A percentile compares a stretch with the other conserved stretches of the same genome.
These are phyloP conservation scores for Areca catechu DNA, from an alignment of 176 grass and related monocot species.

Conservation along the genomic window DNA sequence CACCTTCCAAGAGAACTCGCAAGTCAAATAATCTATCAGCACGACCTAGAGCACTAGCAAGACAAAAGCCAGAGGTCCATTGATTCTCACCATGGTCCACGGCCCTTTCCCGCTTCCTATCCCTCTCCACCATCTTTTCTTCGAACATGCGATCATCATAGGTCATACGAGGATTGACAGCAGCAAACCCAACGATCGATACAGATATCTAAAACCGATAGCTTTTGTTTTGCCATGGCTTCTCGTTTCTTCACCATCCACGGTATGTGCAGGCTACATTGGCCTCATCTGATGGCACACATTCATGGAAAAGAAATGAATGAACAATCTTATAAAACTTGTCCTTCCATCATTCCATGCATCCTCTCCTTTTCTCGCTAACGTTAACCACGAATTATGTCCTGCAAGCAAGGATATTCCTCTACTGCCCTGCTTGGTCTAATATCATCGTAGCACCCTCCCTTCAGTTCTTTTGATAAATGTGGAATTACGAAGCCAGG, in stretches of 20 bases:
- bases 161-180: neutral
- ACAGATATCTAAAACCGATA: neutral
- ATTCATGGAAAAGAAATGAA: neutral
- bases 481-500: too few species aligned
- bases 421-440: neutral
- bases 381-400: neutral
- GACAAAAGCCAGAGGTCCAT: constrained; percentile 7
- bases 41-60: constrained; percentile 1
- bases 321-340: too few species aligned
- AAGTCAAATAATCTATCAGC: neutral
- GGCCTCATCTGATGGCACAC: neutral
- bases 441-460: neutral
- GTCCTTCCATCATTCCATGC: too few species aligned
- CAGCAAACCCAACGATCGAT: neutral
- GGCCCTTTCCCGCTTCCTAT: neutral
- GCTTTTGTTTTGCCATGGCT: neutral
- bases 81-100: too few species aligned
- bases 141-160: neutral
- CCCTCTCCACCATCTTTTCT: neutral
- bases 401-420: neutral
- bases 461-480: neutral
- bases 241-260: neutral
- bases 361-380: too few species aligned
- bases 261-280: neutral
- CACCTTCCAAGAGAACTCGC: neutral